A percentile compares a stretch with the other conserved stretches of the same genome.
Conservation (phyloP, 495 filamentous ascomycete genomes). For the Lepraria neglecta region DNA sequence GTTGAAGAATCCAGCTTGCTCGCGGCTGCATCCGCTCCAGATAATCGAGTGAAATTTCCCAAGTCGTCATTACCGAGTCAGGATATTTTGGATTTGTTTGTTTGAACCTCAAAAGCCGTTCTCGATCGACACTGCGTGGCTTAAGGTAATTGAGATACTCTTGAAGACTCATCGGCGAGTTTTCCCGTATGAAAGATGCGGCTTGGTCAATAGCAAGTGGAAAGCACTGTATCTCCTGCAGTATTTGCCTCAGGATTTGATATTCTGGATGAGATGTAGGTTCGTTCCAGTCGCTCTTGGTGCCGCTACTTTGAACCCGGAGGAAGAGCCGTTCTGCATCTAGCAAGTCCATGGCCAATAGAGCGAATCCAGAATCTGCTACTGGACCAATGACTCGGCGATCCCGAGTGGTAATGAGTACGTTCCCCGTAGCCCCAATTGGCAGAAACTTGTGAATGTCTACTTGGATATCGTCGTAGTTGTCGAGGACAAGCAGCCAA, state of each 20-base stretch:
- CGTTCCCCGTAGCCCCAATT: neutral
- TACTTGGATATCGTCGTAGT: conserved; percentile 10
- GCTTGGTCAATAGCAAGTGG: conserved; percentile 14
- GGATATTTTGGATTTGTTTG: conserved; percentile 11
- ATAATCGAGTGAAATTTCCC: conserved; percentile 12
- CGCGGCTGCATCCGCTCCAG: conserved; percentile 6
- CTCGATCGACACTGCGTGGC: conserved; percentile 9
- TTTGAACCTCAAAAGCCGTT: conserved; percentile 14
- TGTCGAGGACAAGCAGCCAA: conserved; percentile 13
- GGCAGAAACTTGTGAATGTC: conserved; percentile 1
- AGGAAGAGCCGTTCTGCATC: conserved; percentile 8
- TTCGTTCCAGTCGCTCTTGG: neutral
- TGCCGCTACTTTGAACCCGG: neutral
- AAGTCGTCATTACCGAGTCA: conserved; percentile 13
- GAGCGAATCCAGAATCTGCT: conserved; percentile 5
- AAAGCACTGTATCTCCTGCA: conserved; percentile 11
- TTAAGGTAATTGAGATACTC: conserved; percentile 10
- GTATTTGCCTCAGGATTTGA: neutral
- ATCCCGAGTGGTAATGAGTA: conserved; percentile 13
- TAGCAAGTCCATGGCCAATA: conserved; percentile 4
- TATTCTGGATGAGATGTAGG: neutral
- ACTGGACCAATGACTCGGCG: conserved; percentile 4
- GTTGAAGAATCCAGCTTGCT: conserved; percentile 11
- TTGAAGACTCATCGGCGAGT: conserved; percentile 12
- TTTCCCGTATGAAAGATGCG: conserved; percentile 12